A percentile compares a stretch with the other conserved stretches of the same genome.
Evolutionary conservation across 75 land plant genomes (phyloP).

Genomic region (Selaginella moellendorffii): DNA sequence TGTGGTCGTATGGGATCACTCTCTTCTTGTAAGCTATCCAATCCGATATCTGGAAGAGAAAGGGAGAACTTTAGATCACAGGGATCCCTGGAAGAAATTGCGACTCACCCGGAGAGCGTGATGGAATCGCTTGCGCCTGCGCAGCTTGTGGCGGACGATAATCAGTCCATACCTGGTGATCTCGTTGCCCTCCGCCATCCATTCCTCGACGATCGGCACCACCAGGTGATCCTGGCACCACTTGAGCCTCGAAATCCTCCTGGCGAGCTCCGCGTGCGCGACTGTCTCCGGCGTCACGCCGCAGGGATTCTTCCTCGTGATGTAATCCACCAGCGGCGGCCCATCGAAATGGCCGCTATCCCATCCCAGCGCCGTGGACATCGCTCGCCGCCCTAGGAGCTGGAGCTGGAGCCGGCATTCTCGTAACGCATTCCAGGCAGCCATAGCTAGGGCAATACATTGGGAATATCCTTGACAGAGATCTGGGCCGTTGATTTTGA

Average conservation of each 20-base stretch:
- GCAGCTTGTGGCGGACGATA: neutral
- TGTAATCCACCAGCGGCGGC: neutral
- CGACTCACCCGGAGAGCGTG: conserved; percentile 2
- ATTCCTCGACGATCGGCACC: neutral
- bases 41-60: neutral
- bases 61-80: neutral
- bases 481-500: too few relatives aligned
- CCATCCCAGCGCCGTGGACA: neutral
- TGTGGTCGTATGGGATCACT: neutral
- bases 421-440: too few relatives aligned
- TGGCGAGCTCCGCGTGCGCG: neutral
- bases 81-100: too few relatives aligned
- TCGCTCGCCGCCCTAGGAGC: neutral
- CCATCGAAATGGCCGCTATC: neutral
- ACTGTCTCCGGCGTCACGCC: neutral
- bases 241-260: neutral
- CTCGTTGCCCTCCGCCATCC: neutral
- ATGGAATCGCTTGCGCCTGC: neutral
- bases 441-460: too few relatives aligned
- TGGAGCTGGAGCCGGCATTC: too few relatives aligned
- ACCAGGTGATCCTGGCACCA: neutral
- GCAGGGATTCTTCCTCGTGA: neutral
- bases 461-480: too few relatives aligned
- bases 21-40: neutral
- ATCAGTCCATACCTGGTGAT: neutral